Conservation (phyloP, 2,329 filamentous ascomycete species). For the Neofusicoccum ribis region DNA sequence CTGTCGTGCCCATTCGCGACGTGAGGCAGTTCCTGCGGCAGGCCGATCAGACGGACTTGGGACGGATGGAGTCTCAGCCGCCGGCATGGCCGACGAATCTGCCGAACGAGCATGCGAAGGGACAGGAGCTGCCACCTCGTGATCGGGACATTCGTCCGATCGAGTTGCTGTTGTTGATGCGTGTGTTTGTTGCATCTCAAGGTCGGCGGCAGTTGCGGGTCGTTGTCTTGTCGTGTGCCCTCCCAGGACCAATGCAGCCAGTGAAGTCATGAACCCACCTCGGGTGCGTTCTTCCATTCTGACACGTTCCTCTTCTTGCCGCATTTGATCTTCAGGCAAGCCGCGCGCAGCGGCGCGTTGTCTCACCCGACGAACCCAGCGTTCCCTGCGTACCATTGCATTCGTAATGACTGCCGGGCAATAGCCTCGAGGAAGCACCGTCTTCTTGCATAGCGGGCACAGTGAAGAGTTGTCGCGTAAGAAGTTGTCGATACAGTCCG, state of each 20-base stretch:
- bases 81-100: slow-evolving; percentile 19
- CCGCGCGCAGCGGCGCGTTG: slow-evolving; percentile 40
- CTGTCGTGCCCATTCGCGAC: slow-evolving; percentile 48
- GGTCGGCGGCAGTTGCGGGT: slow-evolving; percentile 5
- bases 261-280: slow-evolving; percentile 3
- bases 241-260: slow-evolving; percentile 12
- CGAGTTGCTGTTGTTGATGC: background rate
- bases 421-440: slow-evolving; percentile 68
- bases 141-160: slow-evolving; percentile 9
- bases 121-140: slow-evolving; percentile 10
- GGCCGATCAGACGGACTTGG: slow-evolving; percentile 6
- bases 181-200: slow-evolving; percentile 17
- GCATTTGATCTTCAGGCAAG: slow-evolving; percentile 11
- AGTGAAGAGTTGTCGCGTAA: slow-evolving; percentile 76
- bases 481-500: slow-evolving; percentile 86
- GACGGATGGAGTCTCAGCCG: slow-evolving; percentile 20
- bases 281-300: slow-evolving; percentile 15
- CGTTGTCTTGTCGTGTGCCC: slow-evolving; percentile 2
- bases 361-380: slow-evolving; percentile 63
- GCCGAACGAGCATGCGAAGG: slow-evolving; percentile 14
- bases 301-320: slow-evolving; percentile 12
- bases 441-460: slow-evolving; percentile 88
- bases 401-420: slow-evolving; percentile 55
- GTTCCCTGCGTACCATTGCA: slow-evolving; percentile 79
- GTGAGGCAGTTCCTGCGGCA: slow-evolving; percentile 23